A percentile compares a stretch with the other conserved stretches of the same genome.
Conservation (phyloP, 345 rosid species). For the Brassica nigra region DNA sequence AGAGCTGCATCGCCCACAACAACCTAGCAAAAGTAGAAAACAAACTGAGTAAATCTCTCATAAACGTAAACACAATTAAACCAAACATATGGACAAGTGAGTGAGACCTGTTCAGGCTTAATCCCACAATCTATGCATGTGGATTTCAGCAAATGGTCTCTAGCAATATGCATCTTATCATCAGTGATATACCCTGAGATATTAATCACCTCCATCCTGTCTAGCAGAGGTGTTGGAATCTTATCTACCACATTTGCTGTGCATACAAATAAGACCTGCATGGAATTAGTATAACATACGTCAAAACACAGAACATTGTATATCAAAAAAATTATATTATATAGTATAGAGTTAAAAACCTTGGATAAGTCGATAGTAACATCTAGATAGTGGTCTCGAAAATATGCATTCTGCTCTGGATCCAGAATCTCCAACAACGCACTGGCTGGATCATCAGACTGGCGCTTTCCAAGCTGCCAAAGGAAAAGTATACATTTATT, state of each 20-base stretch:
- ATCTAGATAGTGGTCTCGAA: slow-evolving; percentile 90
- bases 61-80: background rate
- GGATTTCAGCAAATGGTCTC: background rate
- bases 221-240: background rate
- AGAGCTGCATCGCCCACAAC: slow-evolving; percentile 5
- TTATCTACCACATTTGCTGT: background rate
- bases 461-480: slow-evolving; percentile 81
- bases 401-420: slow-evolving; percentile 95
- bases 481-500: background rate
- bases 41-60: background rate
- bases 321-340: background rate
- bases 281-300: background rate
- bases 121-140: slow-evolving; percentile 8
- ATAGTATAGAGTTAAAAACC: slow-evolving; percentile 43
- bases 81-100: background rate
- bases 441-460: slow-evolving; percentile 84
- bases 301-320: background rate
- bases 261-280: slow-evolving; percentile 10
- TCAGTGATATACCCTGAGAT: background rate
- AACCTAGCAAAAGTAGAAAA: background rate
- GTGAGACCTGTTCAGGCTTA: slow-evolving; percentile 11
- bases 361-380: slow-evolving; percentile 61
- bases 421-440: slow-evolving; percentile 95
- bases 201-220: slow-evolving; percentile 12
- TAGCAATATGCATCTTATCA: slow-evolving; percentile 13